Percentiles rank a stretch among this genome's conserved stretches.
Conservation (phyloP, 306 rosid genomes). For the Begonia peltatifolia region DNA sequence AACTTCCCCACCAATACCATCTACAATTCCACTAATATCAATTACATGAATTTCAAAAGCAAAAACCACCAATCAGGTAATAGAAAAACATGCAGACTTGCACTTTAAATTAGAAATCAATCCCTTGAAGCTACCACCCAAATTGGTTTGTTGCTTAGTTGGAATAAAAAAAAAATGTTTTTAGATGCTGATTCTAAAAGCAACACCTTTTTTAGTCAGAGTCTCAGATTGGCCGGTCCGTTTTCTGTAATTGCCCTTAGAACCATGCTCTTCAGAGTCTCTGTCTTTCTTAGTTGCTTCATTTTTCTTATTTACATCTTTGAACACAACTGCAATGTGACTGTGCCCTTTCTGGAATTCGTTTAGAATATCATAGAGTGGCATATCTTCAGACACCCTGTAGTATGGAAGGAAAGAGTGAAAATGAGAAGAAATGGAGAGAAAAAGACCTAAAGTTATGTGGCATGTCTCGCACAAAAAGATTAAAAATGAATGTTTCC, state of each 20-base stretch:
- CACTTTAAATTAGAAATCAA: no score
- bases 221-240: conserved; percentile 6
- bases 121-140: background rate
- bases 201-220: background rate
- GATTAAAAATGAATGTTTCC: conserved; percentile 2
- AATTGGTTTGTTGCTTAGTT: no score
- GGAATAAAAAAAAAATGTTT: no score
- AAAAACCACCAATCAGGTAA: no score
- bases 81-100: no score
- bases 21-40: no score
- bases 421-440: conserved; percentile 1
- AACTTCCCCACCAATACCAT: no score
- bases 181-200: no score
- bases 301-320: conserved; percentile 42
- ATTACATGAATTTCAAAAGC: no score
- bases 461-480: no score
- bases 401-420: conserved; percentile 13
- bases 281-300: conserved; percentile 18
- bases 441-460: background rate
- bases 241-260: conserved; percentile 34
- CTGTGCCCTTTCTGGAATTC: conserved; percentile 99
- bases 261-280: conserved; percentile 27
- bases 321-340: conserved; percentile 92
- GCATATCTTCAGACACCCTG: conserved; percentile 95
- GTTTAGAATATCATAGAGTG: conserved; percentile 83